Evolutionary conservation across 768 basidiomycete species (phyloP), one percentile per base, ranked within the genome.

Genomic region (Pisolithus marmoratus): DNA sequence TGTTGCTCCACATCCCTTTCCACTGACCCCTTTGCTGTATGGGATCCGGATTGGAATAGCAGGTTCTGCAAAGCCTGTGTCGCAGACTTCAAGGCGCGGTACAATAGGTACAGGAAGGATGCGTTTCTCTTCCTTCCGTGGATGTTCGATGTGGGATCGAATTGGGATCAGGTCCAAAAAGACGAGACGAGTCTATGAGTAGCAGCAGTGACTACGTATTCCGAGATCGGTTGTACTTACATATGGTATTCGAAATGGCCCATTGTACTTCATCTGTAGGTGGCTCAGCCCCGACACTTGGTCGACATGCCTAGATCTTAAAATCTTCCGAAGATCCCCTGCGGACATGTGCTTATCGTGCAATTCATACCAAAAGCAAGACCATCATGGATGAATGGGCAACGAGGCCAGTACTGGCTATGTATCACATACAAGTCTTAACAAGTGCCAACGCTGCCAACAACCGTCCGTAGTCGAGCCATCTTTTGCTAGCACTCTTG

Each of bases 401-500:
- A n/a, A n/a, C n/a, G n/a, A n/a, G n/a, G n/a, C n/a, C n/a, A n/a
- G n/a, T n/a, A n/a, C n/a, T n/a, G n/a, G n/a, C n/a, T n/a, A n/a
- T n/a, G n/a, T n/a, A n/a, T n/a, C n/a, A n/a, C n/a, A n/a, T n/a
- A 19, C 12, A 19, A 38, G n/a, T 19, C 9, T 5, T 11, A 19
- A 38, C 37, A 19, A 38, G n/a, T 38, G 37, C 37, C 12, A 45
- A 17, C 24, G 44, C 44, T 8, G 8, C 5, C 9, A 24, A 22
- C 44, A 41, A 49, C 22, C 22, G 4, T 50, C 27, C 1, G 54
- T 54, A 8, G n/a, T 46, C 27, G 44, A 44, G n/a, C 57, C 57
- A 27, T 58, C 49, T 9, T 29, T 20, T 36, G 50, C 41, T 43
- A 55, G 42, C 0, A 53, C 51, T 11, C 26, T 8, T 8, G 19